Evolutionary conservation across 345 rosid genomes (phyloP).

Genomic region (Cardiospermum halicacabum): DNA sequence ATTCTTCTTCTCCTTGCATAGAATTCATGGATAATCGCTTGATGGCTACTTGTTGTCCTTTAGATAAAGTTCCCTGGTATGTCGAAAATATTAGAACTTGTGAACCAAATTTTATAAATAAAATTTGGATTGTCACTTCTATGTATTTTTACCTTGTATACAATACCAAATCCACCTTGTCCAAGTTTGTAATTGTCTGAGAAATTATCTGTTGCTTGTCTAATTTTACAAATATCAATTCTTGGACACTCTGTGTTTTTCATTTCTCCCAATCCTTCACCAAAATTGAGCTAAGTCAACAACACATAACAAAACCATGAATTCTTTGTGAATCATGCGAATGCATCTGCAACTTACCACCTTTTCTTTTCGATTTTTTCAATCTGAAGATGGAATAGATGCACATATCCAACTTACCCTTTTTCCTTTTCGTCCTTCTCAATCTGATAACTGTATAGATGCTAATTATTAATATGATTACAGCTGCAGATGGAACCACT

Average conservation of each 20-base stretch:
- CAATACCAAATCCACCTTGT: constrained; percentile 26
- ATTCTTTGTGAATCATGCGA: not conserved
- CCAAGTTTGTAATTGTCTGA: constrained; percentile 25
- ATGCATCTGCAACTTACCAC: constrained; percentile 1
- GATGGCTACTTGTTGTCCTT: constrained; percentile 30
- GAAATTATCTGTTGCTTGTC: constrained; percentile 20
- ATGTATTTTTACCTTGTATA: constrained; percentile 19
- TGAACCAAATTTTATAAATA: not conserved
- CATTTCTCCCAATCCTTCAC: constrained; percentile 4
- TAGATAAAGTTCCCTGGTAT: constrained; percentile 23
- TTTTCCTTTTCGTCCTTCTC: not conserved
- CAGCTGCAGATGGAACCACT: not conserved
- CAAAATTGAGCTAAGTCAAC: not conserved
- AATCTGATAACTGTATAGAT: not conserved
- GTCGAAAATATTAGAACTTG: no score
- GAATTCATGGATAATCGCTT: constrained; percentile 28
- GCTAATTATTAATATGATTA: not conserved
- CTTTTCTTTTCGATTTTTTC: not conserved
- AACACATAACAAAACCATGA: not conserved
- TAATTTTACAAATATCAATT: constrained; percentile 16
- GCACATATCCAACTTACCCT: constrained; percentile 1
- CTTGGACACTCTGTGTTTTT: constrained; percentile 16
- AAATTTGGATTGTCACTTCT: not conserved
- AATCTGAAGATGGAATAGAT: not conserved
- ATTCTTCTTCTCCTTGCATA: constrained; percentile 34